phyloP scores from a whole-genome alignment of 345 rosid species.

The Passiflora organensis region DNA sequence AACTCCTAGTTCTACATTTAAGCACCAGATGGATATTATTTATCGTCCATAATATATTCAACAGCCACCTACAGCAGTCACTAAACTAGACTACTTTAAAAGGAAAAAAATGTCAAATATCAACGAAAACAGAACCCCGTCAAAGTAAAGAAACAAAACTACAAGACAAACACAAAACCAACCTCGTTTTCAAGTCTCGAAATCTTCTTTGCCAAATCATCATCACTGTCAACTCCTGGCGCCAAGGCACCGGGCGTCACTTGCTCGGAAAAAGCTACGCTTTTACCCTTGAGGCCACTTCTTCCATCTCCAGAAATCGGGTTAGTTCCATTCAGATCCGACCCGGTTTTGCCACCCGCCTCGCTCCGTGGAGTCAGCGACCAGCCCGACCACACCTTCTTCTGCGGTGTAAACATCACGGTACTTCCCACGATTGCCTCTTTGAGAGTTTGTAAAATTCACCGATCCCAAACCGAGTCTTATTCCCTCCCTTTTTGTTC shows the following conservation, averaged over 20 bases:
- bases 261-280: conserved; percentile 38
- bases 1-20: no score
- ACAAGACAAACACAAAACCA: neutral
- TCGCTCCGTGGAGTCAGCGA: conserved; percentile 43
- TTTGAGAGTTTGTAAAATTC: conserved; percentile 15
- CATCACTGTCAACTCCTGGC: conserved; percentile 29
- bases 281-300: conserved; percentile 39
- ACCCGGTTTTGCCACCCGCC: conserved; percentile 29
- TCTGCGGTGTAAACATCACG: conserved; percentile 80
- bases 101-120: no score
- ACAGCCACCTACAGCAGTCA: no score
- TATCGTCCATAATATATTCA: no score
- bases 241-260: conserved; percentile 42
- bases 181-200: conserved; percentile 85
- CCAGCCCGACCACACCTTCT: conserved; percentile 66
- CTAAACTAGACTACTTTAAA: no score
- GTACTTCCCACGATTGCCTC: conserved; percentile 15
- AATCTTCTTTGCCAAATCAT: conserved; percentile 37
- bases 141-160: neutral
- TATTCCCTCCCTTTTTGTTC: no score
- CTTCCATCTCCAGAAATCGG: conserved; percentile 25
- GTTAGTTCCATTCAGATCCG: conserved; percentile 38
- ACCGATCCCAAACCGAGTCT: conserved; percentile 28
- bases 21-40: no score
- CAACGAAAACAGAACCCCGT: neutral